Conservation (phyloP, 257 asterid species). For the Plantago elongata region DNA sequence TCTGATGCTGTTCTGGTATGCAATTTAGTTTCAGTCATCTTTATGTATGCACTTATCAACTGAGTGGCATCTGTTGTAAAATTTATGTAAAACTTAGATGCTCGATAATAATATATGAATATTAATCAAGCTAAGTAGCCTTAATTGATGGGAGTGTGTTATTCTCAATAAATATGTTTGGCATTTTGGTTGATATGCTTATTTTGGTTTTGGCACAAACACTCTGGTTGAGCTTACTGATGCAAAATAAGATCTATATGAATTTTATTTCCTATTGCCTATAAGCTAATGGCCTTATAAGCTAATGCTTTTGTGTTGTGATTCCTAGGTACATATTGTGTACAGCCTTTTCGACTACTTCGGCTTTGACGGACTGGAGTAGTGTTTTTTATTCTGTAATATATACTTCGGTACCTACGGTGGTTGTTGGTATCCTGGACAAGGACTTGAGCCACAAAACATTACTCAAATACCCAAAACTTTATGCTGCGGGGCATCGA, state of each 20-base stretch:
- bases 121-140: no score
- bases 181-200: no score
- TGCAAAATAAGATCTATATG: background rate
- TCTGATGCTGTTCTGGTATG: conserved; percentile 94
- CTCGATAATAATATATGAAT: no score
- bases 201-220: no score
- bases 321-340: conserved; percentile 73
- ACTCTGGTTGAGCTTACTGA: no score
- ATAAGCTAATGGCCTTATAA: conserved; percentile 12
- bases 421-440: conserved; percentile 91
- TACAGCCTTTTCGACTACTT: conserved; percentile 89
- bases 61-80: no score
- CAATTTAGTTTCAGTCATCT: conserved; percentile 6
- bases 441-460: conserved; percentile 88
- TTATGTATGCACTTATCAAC: background rate
- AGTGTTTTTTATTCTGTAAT: conserved; percentile 87
- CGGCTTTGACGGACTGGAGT: conserved; percentile 97
- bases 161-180: no score
- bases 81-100: no score
- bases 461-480: conserved; percentile 81
- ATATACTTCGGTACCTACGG: conserved; percentile 91
- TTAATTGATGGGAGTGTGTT: no score
- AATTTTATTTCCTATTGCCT: background rate
- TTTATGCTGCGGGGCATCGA: conserved; percentile 85
- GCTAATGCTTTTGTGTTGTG: conserved; percentile 12